These are phyloP conservation scores for Alisma plantagoaquatica DNA, from an alignment of 106 monocot species.

Conservation along the genomic window DNA sequence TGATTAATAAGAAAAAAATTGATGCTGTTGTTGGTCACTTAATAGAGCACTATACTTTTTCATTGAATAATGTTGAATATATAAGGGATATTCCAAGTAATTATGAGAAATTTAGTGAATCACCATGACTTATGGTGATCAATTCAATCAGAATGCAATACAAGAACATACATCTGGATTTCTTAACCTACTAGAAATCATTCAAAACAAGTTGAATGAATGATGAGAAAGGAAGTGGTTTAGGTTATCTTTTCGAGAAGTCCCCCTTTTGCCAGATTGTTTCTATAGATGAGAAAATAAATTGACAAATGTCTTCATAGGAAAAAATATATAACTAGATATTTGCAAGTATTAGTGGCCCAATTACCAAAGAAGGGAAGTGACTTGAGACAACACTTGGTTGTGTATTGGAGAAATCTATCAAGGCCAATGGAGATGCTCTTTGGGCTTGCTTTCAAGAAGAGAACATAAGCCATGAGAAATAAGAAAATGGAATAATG, in stretches of 20 bases:
- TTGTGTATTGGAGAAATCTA: slow-evolving; percentile 71
- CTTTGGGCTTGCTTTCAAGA: slow-evolving; percentile 70
- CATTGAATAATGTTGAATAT: slow-evolving; percentile 26
- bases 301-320: slow-evolving; percentile 53
- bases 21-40: slow-evolving; percentile 17
- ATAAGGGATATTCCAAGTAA: slow-evolving; percentile 30
- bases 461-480: slow-evolving; percentile 74
- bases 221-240: slow-evolving; percentile 35
- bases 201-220: slow-evolving; percentile 42
- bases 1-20: slow-evolving; percentile 17
- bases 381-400: slow-evolving; percentile 72
- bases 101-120: slow-evolving; percentile 26
- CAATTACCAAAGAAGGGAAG: slow-evolving; percentile 71
- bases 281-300: slow-evolving; percentile 33
- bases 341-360: slow-evolving; percentile 25
- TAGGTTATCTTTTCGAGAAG: slow-evolving; percentile 21
- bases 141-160: too few relatives aligned
- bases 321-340: slow-evolving; percentile 84
- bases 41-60: slow-evolving; percentile 14
- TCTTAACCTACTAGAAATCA: slow-evolving; percentile 35
- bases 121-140: too few relatives aligned
- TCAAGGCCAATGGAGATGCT: slow-evolving; percentile 76
- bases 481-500: slow-evolving; percentile 51
- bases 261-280: slow-evolving; percentile 28
- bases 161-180: slow-evolving; percentile 19